Percentiles rank a stretch among this genome's conserved stretches.
These are phyloP conservation scores for Microbotryum scabiosae DNA, from an alignment of 1,284 basidiomycete species.

Conservation along the genomic window DNA sequence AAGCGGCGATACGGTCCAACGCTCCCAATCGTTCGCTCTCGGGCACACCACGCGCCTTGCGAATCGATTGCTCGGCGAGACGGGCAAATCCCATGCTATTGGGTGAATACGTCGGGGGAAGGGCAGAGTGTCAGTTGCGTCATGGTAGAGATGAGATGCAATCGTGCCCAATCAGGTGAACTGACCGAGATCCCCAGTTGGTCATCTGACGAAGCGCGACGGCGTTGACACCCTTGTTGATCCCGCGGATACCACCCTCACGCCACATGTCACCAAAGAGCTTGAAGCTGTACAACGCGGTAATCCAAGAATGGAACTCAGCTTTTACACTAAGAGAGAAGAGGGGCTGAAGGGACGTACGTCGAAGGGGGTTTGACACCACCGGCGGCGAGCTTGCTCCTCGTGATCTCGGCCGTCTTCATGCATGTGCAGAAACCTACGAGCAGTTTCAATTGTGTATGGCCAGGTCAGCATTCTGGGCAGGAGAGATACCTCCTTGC, in stretches of 20 bases:
- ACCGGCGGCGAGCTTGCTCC: conserved; percentile 84
- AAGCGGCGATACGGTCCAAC: conserved; percentile 78
- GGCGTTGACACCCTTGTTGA: conserved; percentile 99
- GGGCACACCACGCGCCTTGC: conserved; percentile 60
- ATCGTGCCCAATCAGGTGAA: conserved; percentile 11
- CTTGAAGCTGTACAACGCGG: conserved; percentile 47
- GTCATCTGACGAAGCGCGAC: conserved; percentile 71
- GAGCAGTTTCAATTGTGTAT: not conserved
- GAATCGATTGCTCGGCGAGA: conserved; percentile 74
- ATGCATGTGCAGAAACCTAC: conserved; percentile 35
- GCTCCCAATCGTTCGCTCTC: conserved; percentile 68
- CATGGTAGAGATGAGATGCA: no score
- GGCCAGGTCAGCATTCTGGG: not conserved
- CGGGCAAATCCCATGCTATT: conserved; percentile 91
- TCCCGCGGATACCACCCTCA: conserved; percentile 84
- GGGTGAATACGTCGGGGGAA: no score
- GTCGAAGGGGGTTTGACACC: conserved; percentile 88
- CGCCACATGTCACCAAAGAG: conserved; percentile 92
- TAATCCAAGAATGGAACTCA: not conserved
- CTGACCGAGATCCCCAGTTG: conserved; percentile 95
- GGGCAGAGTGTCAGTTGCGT: not conserved
- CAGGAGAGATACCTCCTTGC: not conserved
- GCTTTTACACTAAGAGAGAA: not conserved
- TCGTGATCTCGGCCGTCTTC: conserved; percentile 77
- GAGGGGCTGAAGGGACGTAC: conserved; percentile 19